Evolutionary conservation across 768 basidiomycete genomes (phyloP).

Genomic region (Tulasnella sp.): DNA sequence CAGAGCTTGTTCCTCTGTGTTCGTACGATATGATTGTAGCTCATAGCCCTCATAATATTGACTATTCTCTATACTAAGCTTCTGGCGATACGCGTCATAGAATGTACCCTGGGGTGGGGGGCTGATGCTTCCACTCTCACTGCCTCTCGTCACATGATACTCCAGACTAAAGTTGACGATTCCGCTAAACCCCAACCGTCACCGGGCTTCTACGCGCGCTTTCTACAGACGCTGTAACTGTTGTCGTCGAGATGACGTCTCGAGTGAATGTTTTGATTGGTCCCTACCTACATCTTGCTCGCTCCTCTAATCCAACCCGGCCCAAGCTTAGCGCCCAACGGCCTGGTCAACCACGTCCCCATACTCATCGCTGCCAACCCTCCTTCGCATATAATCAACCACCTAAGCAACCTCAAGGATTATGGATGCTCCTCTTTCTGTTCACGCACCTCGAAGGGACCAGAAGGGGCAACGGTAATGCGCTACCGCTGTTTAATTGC

Average conservation of each 20-base stretch:
- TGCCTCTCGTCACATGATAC: not conserved
- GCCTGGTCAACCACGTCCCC: not conserved
- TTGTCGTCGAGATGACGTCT: not conserved
- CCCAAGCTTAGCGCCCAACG: not conserved
- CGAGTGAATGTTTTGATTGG: not conserved
- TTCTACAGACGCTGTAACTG: not conserved
- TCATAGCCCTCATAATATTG: not conserved
- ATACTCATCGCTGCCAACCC: not conserved
- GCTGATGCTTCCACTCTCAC: no score
- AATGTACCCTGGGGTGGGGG: not conserved
- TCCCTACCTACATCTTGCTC: not conserved
- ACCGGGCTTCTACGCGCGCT: not conserved
- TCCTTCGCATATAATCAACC: not conserved
- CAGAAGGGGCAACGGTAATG: not conserved
- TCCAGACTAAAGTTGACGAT: not conserved
- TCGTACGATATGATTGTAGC: not conserved
- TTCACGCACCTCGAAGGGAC: not conserved
- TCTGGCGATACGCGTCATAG: not conserved
- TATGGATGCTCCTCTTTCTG: not conserved
- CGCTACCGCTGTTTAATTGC: not conserved
- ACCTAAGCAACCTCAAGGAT: not conserved
- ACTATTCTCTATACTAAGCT: not conserved
- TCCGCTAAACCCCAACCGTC: not conserved
- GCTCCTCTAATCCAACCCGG: not conserved
- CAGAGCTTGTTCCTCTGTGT: not conserved